Evolutionary conservation across 164 flowering plant species (phyloP).

Genomic region (Vitis labrusca): DNA sequence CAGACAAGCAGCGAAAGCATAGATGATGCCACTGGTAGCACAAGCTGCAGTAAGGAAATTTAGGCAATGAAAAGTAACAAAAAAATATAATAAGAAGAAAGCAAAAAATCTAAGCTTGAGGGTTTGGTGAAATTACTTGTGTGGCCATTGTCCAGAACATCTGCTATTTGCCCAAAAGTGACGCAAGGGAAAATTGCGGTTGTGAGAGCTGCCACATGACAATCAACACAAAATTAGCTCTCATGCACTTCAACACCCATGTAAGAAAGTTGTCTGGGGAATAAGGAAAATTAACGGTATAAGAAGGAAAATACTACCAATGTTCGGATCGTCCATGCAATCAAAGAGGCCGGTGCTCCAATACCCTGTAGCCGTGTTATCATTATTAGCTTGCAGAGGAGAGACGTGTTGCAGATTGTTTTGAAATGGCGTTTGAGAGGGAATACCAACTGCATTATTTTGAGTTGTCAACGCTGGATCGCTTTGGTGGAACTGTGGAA

Average conservation of each 20-base stretch:
- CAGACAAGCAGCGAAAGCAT: neutral
- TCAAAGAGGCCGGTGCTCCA: conserved; percentile 14
- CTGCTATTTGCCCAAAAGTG: conserved; percentile 15
- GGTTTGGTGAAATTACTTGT: conserved; percentile 5
- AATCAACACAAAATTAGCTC: neutral
- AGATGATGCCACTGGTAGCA: conserved; percentile 5
- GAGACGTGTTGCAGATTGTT: no score
- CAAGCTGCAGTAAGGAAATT: conserved; percentile 5
- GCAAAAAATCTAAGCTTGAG: no score
- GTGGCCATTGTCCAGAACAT: conserved; percentile 7
- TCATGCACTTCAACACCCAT: no score
- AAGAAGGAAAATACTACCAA: neutral
- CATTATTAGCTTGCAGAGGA: no score
- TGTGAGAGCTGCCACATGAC: conserved; percentile 7
- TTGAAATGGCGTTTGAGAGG: no score
- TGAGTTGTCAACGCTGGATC: no score
- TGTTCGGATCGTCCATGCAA: conserved; percentile 10
- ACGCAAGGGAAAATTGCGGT: conserved; percentile 7
- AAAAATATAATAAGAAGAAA: no score
- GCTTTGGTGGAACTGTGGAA: no score
- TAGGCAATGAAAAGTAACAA: no score
- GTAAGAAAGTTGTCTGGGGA: no score
- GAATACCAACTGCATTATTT: no score
- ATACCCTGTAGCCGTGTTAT: neutral
- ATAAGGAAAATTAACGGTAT: no score